Base-by-base conservation (phyloP, 495 filamentous ascomycete species). In the Hypoxylon trugodes region DNA sequence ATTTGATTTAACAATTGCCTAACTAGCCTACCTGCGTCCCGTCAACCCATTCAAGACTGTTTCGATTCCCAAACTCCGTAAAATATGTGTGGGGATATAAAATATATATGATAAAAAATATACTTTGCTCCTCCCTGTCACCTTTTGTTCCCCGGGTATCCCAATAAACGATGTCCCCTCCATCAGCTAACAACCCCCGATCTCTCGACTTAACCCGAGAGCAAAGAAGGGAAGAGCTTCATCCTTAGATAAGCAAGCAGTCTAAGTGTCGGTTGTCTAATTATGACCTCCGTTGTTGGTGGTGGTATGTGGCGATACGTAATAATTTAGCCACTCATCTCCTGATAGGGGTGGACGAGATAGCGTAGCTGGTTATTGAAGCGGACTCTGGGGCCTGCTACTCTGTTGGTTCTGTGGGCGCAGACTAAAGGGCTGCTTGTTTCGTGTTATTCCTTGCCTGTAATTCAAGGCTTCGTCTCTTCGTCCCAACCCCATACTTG, bases 401-500 rank as follows among this genome's bases (percentile, higher is more conserved):
- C 24, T 22, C 10, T 24, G 35, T 43, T 28, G 10, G 7, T 42
- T 30, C 10, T 50, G n/a, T 16, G 18, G 3, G 22, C n/a, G 33
- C 10, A 59, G 47, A 9, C 13, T 8, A 15, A 40, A 46, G 37
- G n/a, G 6, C 15, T 3, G 36, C 22, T 51, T 56, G 37, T 36
- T 42, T 36, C 18, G 9, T 0, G 22, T 50, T 47, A 56, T 28
- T 45, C 48, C 25, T n/a, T n/a, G n/a, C 43, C 42, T 50, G 37
- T 33, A 9, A 26, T 48, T 66, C 37, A 66, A 19, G 55, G 43
- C 50, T 68, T 68, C 47, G 59, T 35, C 36, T 70, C 71, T 19
- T 80, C 80, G 21, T 92, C 87, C 95, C 95, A 98, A 41, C 90
- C 95, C 95, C 95, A 98, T 28, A 98, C 95, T 65, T 95, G 89